Evolutionary conservation across 768 basidiomycete species (phyloP).

Genomic region (Clitopilus passeckerianus): DNA sequence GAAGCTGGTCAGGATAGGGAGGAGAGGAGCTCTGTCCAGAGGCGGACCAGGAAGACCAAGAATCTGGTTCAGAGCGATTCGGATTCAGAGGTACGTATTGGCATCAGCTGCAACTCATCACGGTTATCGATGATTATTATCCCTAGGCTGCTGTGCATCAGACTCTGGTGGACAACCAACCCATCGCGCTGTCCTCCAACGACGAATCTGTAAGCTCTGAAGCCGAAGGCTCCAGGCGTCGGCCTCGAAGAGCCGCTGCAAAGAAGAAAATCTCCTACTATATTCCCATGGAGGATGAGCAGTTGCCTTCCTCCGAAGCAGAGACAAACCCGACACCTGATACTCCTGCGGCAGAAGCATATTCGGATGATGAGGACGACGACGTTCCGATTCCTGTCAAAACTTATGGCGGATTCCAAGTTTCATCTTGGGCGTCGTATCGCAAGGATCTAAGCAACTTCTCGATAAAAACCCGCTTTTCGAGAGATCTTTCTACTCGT

Average conservation of each 20-base stretch:
- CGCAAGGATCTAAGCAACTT: background rate
- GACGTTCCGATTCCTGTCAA: background rate
- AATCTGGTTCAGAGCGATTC: background rate
- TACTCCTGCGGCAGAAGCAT: background rate
- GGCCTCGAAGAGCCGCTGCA: background rate
- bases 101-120: background rate
- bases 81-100: background rate
- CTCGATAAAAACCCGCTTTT: background rate
- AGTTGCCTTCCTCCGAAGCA: background rate
- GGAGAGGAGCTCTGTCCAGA: background rate
- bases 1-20: background rate
- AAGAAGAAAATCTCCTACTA: background rate
- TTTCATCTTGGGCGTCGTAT: background rate
- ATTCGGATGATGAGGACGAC: background rate
- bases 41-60: background rate
- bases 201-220: background rate
- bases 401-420: background rate
- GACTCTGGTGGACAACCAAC: background rate
- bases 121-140: background rate
- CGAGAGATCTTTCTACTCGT: constrained; percentile 53
- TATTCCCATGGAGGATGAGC: background rate
- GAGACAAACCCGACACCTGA: background rate
- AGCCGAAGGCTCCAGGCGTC: background rate
- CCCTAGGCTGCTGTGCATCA: background rate
- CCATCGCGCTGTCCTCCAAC: background rate